Conservation (phyloP, 768 basidiomycete genomes). For the Calocera cornea region DNA sequence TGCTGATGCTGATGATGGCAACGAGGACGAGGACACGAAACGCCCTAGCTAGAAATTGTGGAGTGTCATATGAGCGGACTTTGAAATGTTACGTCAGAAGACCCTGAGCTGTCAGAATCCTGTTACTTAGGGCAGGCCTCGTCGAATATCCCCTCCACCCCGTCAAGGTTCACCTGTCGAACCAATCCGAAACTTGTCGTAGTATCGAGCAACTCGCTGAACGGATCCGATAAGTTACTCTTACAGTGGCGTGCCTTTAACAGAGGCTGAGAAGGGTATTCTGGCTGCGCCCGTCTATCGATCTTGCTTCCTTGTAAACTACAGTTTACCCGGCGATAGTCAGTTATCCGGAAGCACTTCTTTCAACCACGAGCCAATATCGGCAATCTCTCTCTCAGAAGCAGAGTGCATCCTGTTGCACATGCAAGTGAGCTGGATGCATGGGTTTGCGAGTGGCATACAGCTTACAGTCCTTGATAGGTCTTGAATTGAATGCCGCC, state of each 20-base stretch:
- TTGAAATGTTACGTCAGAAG: not conserved
- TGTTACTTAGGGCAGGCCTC: not conserved
- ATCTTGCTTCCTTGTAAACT: not conserved
- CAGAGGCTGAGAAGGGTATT: conserved; percentile 10
- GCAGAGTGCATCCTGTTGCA: conserved; percentile 41
- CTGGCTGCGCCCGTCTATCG: conserved; percentile 1
- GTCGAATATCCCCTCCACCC: too few species aligned
- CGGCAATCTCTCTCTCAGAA: conserved; percentile 48
- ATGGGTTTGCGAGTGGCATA: conserved; percentile 9
- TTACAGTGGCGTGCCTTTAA: too few species aligned
- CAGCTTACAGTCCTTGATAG: conserved; percentile 6
- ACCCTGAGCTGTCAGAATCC: not conserved
- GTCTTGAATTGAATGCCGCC: conserved; percentile 1
- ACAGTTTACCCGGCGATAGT: not conserved
- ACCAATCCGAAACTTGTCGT: too few species aligned
- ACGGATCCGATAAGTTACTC: too few species aligned
- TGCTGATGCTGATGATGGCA: too few species aligned
- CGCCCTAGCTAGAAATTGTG: not conserved
- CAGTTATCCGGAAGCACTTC: conserved; percentile 19
- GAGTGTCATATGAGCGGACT: not conserved
- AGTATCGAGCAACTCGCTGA: not conserved
- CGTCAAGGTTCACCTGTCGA: too few species aligned
- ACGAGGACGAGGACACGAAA: too few species aligned
- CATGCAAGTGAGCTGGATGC: conserved; percentile 8
- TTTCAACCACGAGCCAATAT: conserved; percentile 59